These are phyloP conservation scores for Neofusicoccum cordaticola DNA, from an alignment of 2,329 filamentous ascomycete genomes.

Conservation along the genomic window DNA sequence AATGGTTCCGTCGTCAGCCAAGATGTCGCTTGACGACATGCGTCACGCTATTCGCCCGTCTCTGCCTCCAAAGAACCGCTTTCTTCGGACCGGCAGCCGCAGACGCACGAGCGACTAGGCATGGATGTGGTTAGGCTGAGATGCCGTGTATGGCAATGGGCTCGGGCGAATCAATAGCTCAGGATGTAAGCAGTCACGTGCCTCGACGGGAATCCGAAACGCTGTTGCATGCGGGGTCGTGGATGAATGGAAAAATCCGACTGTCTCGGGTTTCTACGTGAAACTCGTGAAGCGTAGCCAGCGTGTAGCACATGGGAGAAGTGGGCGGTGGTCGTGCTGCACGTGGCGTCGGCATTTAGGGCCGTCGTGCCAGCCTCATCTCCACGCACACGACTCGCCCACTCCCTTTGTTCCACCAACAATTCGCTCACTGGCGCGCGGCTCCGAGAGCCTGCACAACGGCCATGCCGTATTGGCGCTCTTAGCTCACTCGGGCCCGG, in stretches of 20 bases:
- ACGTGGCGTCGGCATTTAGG: not conserved
- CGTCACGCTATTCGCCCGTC: not conserved
- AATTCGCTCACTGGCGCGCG: slow-evolving; percentile 9
- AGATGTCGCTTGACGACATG: too few relatives aligned
- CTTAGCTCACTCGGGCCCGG: slow-evolving; percentile 9
- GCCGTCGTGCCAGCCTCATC: slow-evolving; percentile 6
- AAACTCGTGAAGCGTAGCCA: not conserved
- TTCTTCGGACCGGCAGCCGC: not conserved
- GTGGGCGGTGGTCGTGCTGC: not conserved
- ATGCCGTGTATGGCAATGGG: not conserved
- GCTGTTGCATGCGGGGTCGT: not conserved
- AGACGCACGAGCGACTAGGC: not conserved
- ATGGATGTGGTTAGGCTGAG: not conserved
- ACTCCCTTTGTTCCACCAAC: slow-evolving; percentile 14
- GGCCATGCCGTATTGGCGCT: not conserved
- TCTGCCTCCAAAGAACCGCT: not conserved
- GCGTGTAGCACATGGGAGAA: not conserved
- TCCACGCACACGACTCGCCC: slow-evolving; percentile 11
- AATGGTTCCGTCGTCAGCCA: too few relatives aligned
- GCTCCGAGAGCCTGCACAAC: not conserved
- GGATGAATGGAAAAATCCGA: not conserved
- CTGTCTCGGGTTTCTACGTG: not conserved
- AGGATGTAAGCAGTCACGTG: not conserved
- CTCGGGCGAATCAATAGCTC: not conserved
- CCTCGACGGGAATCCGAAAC: not conserved